phyloP scores from a whole-genome alignment of 768 basidiomycete species.

The Guyanaporus albipodus region DNA sequence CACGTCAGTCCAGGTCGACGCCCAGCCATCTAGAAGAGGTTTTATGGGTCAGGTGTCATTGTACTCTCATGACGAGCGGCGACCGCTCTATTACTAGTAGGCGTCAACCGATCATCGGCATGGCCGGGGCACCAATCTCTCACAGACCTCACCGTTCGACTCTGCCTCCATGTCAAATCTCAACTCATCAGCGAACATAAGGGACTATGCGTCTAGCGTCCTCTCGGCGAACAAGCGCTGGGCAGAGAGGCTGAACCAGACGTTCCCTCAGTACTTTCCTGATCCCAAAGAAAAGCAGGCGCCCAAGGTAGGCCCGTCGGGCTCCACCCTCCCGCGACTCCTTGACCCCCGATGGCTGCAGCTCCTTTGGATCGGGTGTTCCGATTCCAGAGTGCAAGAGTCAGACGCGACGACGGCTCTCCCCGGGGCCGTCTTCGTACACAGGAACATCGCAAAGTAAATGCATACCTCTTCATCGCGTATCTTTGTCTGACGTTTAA shows the following conservation, averaged over 20 bases:
- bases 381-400: conserved; percentile 85
- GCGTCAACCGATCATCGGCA: too few relatives aligned
- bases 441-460: conserved; percentile 86
- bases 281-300: conserved; percentile 3
- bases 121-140: too few relatives aligned
- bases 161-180: not conserved
- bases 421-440: conserved; percentile 81
- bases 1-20: too few relatives aligned
- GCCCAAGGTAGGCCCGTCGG: conserved; percentile 17
- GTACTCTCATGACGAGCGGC: too few relatives aligned
- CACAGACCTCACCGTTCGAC: not conserved
- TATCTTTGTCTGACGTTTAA: too few relatives aligned
- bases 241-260: conserved; percentile 21
- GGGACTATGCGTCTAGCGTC: not conserved
- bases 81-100: too few relatives aligned
- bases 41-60: too few relatives aligned
- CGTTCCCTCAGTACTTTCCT: conserved; percentile 23
- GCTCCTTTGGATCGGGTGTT: conserved; percentile 79
- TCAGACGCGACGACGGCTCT: conserved; percentile 61
- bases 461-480: too few relatives aligned
- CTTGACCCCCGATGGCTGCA: conserved; percentile 19
- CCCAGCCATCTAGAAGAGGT: too few relatives aligned
- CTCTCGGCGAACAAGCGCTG: conserved; percentile 15
- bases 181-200: not conserved
- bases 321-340: not conserved